Evolutionary conservation across 202 grass and related monocot genomes (phyloP), one percentile per base, ranked within the genome.

Genomic region (Elaeis oleifera): DNA sequence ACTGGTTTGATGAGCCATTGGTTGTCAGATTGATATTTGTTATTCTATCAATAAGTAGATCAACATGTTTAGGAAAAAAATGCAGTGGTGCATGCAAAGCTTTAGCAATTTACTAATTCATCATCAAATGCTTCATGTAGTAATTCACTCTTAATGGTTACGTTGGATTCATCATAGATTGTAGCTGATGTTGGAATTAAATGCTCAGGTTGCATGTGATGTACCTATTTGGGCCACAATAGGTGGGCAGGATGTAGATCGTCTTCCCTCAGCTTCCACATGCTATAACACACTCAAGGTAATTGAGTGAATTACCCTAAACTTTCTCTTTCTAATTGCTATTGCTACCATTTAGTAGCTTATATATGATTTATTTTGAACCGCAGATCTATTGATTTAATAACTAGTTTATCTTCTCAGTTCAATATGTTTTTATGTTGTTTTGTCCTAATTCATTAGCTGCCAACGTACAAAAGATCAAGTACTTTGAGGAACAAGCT

Each of bases 221-320:
- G 56, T 91, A 25, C 78, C 92, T 50, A 79, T 97, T 60, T 97
- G 88, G 92, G 92, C 92, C 15, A 70, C 88, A 67, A 80, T 97
- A 69, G 92, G 92, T 60, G 92, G 92, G 5, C 92, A 97, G 74
- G 92, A 97, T 36, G 92, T 97, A 20, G 88, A 97, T 20, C 88
- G 92, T 5, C 82, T 91, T 80, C 92, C 92, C 23, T 97, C 92
- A 53, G 87, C 92, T 56, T 97, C 92, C 18, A 97, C 92, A 62
- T 97, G 92, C 76, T 97, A 97, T 78, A 97, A 91, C 15, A 97
- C 84, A 7, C 77, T 97, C 16, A 97, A 97, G 84, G 92, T 89
- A 85, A n/a, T 21, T 63, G 4, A 21, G 13, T 23, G 23, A 17
- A 18, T 32, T 36, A 19, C 11, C 18, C 26, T 54, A 13, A 0